Base-by-base conservation (phyloP, 768 basidiomycete genomes). In the Leucocoprinus birnbaumii region DNA sequence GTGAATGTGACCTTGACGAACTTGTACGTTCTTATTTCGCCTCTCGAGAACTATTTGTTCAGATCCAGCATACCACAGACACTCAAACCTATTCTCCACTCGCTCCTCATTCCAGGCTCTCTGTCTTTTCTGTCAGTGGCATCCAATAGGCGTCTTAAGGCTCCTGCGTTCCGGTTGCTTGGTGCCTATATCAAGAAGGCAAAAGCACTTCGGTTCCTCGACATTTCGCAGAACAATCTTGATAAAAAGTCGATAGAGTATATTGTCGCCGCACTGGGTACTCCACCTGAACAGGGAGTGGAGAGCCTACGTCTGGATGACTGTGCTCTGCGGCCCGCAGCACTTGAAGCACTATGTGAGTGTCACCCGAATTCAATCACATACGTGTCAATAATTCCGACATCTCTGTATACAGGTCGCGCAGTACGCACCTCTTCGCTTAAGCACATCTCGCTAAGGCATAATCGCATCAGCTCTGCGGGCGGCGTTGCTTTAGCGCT, bases 401-500 rank as follows among this genome's bases (percentile, higher is more conserved):
- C 53, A 19, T 60, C 31, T 13, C 18, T 43, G 14, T 45, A 19
- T 37, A 8, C 48, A 94, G 92, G 91, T 16, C 86, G 93, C 53
- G 84, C 84, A 13, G 84, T 98, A 16, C 89, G 96, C 3, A 84
- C 82, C 0, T 94, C 93, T 0, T 85, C 87, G 0, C 71, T 99
- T 55, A 83, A 85, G 55, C 93, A 99, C 64, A 86, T 99, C 47
- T 96, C 94, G 3, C 72, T 99, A 21, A 84, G 96, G 14, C 82
- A 91, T 44, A 98, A 99, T 69, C 83, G 83, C 41, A 97, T 98
- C 63, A 84, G 79, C 31, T 80, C 86, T 0, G 81, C 89, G 0
- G 94, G 94, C 31, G 94, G 89, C 7, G 93, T 98, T 4, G 90
- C 94, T 0, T 77, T 98, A 11, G 94, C 96, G 0, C 79, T 97